Conservation (phyloP, 2,329 filamentous ascomycete genomes). For the Volutella citrinella region DNA sequence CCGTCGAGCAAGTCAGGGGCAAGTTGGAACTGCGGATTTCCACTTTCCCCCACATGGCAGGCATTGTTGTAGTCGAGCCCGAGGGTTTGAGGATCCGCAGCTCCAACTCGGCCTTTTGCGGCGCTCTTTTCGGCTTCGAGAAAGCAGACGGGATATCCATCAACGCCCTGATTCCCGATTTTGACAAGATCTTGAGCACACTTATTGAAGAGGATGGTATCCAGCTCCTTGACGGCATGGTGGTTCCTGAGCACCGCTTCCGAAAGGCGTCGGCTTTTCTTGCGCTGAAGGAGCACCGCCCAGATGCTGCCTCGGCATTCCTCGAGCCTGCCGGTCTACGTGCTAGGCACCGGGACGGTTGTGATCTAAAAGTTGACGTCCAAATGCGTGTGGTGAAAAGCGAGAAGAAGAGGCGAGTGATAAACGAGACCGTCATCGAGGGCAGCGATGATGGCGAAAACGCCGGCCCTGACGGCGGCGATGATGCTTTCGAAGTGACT, state of each 20-base stretch:
- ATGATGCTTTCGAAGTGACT: slow-evolving; percentile 44
- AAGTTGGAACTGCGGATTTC: slow-evolving; percentile 77
- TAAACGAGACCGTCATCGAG: slow-evolving; percentile 64
- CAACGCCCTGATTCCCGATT: slow-evolving; percentile 77
- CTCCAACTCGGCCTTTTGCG: slow-evolving; percentile 92
- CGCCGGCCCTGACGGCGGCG: slow-evolving; percentile 35
- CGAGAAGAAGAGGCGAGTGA: slow-evolving; percentile 62
- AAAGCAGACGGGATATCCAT: slow-evolving; percentile 79
- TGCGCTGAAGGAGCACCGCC: slow-evolving; percentile 76
- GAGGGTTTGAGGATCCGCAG: slow-evolving; percentile 77
- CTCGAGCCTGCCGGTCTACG: slow-evolving; percentile 79
- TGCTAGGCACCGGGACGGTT: slow-evolving; percentile 85
- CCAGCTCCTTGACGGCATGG: slow-evolving; percentile 84
- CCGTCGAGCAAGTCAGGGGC: slow-evolving; percentile 69
- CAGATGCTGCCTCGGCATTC: slow-evolving; percentile 76
- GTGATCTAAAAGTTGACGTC: slow-evolving; percentile 88
- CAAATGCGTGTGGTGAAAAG: slow-evolving; percentile 96
- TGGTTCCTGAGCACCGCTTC: slow-evolving; percentile 95
- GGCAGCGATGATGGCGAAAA: slow-evolving; percentile 53
- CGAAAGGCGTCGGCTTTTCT: slow-evolving; percentile 82
- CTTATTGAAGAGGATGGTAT: slow-evolving; percentile 85
- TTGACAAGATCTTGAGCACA: slow-evolving; percentile 78
- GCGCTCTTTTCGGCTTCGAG: slow-evolving; percentile 85
- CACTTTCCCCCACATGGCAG: slow-evolving; percentile 95
- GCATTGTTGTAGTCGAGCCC: slow-evolving; percentile 89